A percentile compares a stretch with the other conserved stretches of the same genome.
Conservation (phyloP, 2,329 filamentous ascomycete species). For the Trichoderma guizhouense region DNA sequence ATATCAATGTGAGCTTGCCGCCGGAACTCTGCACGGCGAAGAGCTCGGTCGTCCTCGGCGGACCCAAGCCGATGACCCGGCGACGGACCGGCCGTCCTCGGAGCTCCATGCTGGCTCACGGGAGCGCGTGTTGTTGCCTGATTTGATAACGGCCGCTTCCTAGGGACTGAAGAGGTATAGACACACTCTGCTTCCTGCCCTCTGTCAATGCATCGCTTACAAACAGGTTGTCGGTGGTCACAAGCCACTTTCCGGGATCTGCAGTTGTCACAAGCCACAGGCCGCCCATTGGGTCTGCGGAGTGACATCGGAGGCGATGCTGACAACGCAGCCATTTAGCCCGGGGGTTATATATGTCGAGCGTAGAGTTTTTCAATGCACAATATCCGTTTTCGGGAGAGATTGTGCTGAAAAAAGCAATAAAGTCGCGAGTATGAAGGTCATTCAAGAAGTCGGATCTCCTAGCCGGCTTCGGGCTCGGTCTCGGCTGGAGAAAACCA, state of each 20-base stretch:
- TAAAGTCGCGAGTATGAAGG: neutral
- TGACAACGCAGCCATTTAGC: slow-evolving; percentile 3
- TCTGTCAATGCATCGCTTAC: slow-evolving; percentile 36
- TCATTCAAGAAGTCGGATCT: neutral
- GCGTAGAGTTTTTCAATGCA: neutral
- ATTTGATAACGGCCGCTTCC: neutral
- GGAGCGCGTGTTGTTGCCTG: neutral
- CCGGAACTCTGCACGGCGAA: slow-evolving; percentile 5
- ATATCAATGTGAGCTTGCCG: neutral
- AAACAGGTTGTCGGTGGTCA: slow-evolving; percentile 38
- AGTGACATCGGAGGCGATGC: neutral
- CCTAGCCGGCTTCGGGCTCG: slow-evolving; percentile 22
- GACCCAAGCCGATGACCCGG: neutral
- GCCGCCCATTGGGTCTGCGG: slow-evolving; percentile 28
- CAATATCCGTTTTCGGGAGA: neutral
- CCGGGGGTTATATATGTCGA: neutral
- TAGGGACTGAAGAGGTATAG: slow-evolving; percentile 25
- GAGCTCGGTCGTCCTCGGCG: slow-evolving; percentile 1
- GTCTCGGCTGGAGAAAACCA: slow-evolving; percentile 29
- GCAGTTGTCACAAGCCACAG: slow-evolving; percentile 32
- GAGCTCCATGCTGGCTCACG: neutral
- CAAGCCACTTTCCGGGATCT: slow-evolving; percentile 40
- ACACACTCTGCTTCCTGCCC: slow-evolving; percentile 33
- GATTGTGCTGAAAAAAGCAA: neutral
- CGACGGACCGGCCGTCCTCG: slow-evolving; percentile 1